phyloP scores from a whole-genome alignment of 805 yeast species.

The Danielia oregonensis region DNA sequence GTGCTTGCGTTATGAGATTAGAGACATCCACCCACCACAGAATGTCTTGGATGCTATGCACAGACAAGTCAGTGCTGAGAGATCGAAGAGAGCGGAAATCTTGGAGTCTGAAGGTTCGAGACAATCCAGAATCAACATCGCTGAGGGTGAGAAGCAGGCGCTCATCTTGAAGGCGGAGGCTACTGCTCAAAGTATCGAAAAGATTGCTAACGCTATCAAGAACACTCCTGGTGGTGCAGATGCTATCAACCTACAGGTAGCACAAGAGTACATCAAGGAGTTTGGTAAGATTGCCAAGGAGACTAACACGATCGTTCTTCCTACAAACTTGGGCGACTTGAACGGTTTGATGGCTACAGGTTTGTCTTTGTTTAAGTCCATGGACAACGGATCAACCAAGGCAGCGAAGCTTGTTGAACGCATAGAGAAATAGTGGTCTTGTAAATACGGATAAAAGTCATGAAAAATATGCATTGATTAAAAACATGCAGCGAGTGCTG shows the following conservation, averaged over 20 bases:
- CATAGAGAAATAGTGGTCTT: background rate
- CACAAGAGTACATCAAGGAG: slow-evolving; percentile 79
- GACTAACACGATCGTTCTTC: slow-evolving; percentile 71
- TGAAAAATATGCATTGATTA: too few species aligned
- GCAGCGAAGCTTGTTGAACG: too few species aligned
- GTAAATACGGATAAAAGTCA: too few species aligned
- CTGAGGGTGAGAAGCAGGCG: slow-evolving; percentile 74
- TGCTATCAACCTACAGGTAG: slow-evolving; percentile 76
- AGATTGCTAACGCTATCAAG: slow-evolving; percentile 63
- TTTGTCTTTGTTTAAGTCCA: slow-evolving; percentile 61
- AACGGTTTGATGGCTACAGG: slow-evolving; percentile 76
- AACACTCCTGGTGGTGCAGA: slow-evolving; percentile 68
- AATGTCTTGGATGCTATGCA: slow-evolving; percentile 90
- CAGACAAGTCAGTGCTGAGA: slow-evolving; percentile 85
- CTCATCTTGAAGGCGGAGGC: slow-evolving; percentile 64
- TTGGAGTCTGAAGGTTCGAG: slow-evolving; percentile 72
- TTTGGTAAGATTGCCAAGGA: slow-evolving; percentile 82
- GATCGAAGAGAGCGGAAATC: slow-evolving; percentile 66
- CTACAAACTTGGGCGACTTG: slow-evolving; percentile 71
- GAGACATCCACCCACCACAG: slow-evolving; percentile 84
- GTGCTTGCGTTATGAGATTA: slow-evolving; percentile 80
- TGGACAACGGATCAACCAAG: slow-evolving; percentile 31
- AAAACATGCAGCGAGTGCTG: too few species aligned
- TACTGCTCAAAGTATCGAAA: slow-evolving; percentile 64
- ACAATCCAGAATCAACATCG: slow-evolving; percentile 59